Conservation (phyloP, 2,329 filamentous ascomycete genomes). For the Emergomyces pasteurianus region DNA sequence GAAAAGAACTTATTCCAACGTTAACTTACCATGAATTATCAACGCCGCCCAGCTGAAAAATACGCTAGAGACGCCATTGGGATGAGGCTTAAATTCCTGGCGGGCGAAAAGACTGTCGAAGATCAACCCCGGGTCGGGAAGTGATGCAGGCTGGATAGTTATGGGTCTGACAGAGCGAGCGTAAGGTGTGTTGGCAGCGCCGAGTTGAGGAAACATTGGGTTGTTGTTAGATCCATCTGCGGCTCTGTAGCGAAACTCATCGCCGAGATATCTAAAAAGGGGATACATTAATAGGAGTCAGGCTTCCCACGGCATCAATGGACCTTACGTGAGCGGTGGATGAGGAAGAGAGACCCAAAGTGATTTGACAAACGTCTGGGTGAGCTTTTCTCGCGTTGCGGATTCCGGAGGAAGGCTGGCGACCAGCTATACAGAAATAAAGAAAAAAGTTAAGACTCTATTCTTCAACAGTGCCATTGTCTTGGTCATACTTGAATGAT, state of each 20-base stretch:
- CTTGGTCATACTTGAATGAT: conserved; percentile 43
- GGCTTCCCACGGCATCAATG: conserved; percentile 13
- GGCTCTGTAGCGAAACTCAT: conserved; percentile 21
- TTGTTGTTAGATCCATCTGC: conserved; percentile 20
- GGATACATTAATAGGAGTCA: conserved; percentile 17
- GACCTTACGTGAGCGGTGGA: conserved; percentile 52
- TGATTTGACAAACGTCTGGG: conserved; percentile 54
- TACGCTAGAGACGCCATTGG: conserved; percentile 35
- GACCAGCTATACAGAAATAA: conserved; percentile 42
- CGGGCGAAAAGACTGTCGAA: conserved; percentile 38
- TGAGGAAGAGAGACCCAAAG: conserved; percentile 64
- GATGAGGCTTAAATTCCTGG: conserved; percentile 24
- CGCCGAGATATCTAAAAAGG: conserved; percentile 20
- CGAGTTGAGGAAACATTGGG: conserved; percentile 15
- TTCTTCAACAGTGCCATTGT: not conserved
- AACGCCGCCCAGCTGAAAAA: conserved; percentile 41
- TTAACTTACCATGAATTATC: conserved; percentile 36
- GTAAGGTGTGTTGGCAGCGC: conserved; percentile 18
- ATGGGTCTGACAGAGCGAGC: conserved; percentile 14
- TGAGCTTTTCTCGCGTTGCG: conserved; percentile 49
- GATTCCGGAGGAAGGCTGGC: conserved; percentile 52
- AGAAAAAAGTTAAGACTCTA: not conserved
- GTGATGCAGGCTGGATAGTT: conserved; percentile 11
- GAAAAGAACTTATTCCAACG: not conserved
- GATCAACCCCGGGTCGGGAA: conserved; percentile 17